Base-by-base conservation (phyloP, 371 early-diverging fungal genomes). In the Rhizopus microsporus region DNA sequence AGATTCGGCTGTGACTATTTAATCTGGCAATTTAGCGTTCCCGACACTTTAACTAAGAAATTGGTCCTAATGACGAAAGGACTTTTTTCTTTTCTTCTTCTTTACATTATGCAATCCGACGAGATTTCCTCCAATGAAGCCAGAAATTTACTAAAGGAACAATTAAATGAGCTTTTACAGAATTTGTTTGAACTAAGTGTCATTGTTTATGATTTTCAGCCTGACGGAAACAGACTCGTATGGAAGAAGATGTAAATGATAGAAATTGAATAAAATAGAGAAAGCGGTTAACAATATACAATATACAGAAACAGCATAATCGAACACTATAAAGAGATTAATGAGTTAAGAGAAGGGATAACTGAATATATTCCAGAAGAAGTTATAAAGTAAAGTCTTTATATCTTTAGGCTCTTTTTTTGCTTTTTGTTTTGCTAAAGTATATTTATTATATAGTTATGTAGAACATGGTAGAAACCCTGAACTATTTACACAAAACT, bases 401-500 rank as follows among this genome's bases (percentile, higher is more conserved):
- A 7, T 34, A 13, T 46, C 33, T 46, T 47, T 16, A 2, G 33
- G 29, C 46, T 29, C 31, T 33, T 3, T 16, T 37, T 32, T 31
- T 56, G 13, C 48, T 37, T 23, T 51, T 29, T 16, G 38, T 3
- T 16, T 31, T 56, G 13, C 48, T 37, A 3, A n/a, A 34, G 45
- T 59, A 7, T 51, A 23, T 31, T 33, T 56, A 10, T 12, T 68
- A 52, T 44, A 54, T 69, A 86, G 86, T 31, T 82, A 67, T 48
- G 78, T 90, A 43, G 87, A 88, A 57, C 85, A 87, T 53, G 88
- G 86, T 23, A 75, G 77, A 50, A 90, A 88, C 46, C 90, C 90
- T 3, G 88, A 90, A 63, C 72, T 87, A 37, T 90, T 89, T 54
- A 88, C 88, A 23, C 87, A 85, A 70, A 80, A 74, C 40, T 90